Conservation (phyloP, 768 basidiomycete species). For the Imleria badia region DNA sequence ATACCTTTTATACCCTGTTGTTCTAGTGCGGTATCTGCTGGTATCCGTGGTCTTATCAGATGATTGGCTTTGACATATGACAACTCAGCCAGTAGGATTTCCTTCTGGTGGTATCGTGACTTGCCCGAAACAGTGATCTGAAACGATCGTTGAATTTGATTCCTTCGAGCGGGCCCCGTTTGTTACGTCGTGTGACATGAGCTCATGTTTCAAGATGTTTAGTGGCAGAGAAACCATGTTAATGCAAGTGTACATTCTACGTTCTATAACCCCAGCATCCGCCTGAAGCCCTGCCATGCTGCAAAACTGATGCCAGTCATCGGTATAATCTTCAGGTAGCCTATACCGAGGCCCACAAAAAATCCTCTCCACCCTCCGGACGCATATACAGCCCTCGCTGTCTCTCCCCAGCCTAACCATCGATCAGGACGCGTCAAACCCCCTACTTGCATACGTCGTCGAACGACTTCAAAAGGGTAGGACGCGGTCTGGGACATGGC, state of each 20-base stretch:
- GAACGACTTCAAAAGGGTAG: conserved; percentile 93
- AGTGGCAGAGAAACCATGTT: background rate
- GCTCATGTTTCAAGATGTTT: background rate
- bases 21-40: background rate
- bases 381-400: conserved; percentile 62
- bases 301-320: conserved; percentile 94
- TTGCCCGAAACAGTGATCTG: background rate
- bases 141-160: background rate
- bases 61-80: background rate
- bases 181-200: background rate
- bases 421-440: conserved; percentile 75
- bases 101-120: background rate
- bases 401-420: conserved; percentile 80
- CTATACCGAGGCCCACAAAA: conserved; percentile 87
- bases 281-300: conserved; percentile 68
- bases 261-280: conserved; percentile 28
- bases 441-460: conserved; percentile 94
- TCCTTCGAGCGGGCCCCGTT: background rate
- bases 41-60: too few relatives aligned
- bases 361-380: conserved; percentile 82
- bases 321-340: conserved; percentile 91
- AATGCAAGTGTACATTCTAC: conserved; percentile 6
- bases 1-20: background rate
- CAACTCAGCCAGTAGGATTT: background rate
- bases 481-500: conserved; percentile 83